Conservation (phyloP, 371 early-diverging fungal genomes). For the Haplosporangium sp. region DNA sequence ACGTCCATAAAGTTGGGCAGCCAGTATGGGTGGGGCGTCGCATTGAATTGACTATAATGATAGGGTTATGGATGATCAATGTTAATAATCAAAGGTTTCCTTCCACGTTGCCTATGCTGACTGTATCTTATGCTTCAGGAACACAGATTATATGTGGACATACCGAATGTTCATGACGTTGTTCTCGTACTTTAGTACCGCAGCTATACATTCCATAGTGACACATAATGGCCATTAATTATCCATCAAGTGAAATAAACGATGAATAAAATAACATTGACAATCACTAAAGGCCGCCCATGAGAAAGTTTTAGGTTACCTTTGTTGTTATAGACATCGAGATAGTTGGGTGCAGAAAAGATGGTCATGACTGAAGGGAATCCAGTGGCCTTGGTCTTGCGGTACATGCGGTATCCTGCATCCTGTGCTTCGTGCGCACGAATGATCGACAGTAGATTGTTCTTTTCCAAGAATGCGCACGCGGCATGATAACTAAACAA, state of each 20-base stretch:
- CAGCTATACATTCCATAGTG: slow-evolving; percentile 64
- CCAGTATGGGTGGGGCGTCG: slow-evolving; percentile 96
- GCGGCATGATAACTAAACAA: slow-evolving; percentile 86
- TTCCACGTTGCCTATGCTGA: too few relatives aligned
- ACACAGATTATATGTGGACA: slow-evolving; percentile 94
- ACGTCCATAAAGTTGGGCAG: slow-evolving; percentile 97
- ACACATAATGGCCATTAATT: neutral
- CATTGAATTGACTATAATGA: slow-evolving; percentile 59
- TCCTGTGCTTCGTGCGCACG: slow-evolving; percentile 99
- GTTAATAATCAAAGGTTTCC: too few relatives aligned
- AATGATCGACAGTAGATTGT: slow-evolving; percentile 92
- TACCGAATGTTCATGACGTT: slow-evolving; percentile 97
- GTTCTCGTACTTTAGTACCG: slow-evolving; percentile 95
- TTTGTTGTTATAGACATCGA: slow-evolving; percentile 98
- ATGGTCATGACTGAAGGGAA: slow-evolving; percentile 98
- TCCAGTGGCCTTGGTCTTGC: slow-evolving; percentile 90
- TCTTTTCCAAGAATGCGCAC: slow-evolving; percentile 92
- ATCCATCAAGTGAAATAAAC: too few relatives aligned
- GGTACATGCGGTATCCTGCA: slow-evolving; percentile 96
- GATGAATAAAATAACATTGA: neutral
- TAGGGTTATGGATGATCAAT: neutral
- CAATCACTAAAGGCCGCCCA: neutral
- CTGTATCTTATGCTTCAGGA: slow-evolving; percentile 98
- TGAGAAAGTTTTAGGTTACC: too few relatives aligned
- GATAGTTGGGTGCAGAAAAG: slow-evolving; percentile 97